Evolutionary conservation across 805 yeast genomes (phyloP), one percentile per base, ranked within the genome.

Genomic region (Lipomyces sp.): DNA sequence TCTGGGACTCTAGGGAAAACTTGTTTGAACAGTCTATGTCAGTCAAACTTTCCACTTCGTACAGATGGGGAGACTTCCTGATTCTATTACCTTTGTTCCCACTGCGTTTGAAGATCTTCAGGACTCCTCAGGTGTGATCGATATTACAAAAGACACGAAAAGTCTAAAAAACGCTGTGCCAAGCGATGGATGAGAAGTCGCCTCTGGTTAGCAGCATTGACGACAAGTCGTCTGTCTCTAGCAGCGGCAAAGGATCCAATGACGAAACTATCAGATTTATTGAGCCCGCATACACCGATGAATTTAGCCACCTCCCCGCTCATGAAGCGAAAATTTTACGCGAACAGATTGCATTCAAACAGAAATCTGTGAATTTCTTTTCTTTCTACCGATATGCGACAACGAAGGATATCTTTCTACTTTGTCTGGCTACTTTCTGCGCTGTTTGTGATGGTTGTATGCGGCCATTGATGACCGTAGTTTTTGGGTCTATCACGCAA

Each of bases 111-210:
- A n/a, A n/a, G n/a, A n/a, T n/a, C n/a, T n/a, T n/a, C n/a, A n/a
- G n/a, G n/a, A n/a, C n/a, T n/a, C n/a, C n/a, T n/a, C n/a, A n/a
- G n/a, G n/a, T n/a, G n/a, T n/a, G n/a, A n/a, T n/a, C n/a, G n/a
- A n/a, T n/a, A n/a, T n/a, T n/a, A n/a, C n/a, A n/a, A n/a, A n/a
- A n/a, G n/a, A n/a, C n/a, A n/a, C n/a, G n/a, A n/a, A n/a, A n/a
- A n/a, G n/a, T n/a, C n/a, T n/a, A n/a, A n/a, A n/a, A n/a, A n/a
- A n/a, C n/a, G n/a, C n/a, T n/a, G n/a, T n/a, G n/a, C n/a, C n/a
- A n/a, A n/a, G n/a, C n/a, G n/a, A 26, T 68, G 95, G 87, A 73
- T 8, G 41, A 38, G 16, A 38, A 38, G 41, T 11, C 41, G 28
- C 41, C 41, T 11, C 41, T 38, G 14, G 41, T 38, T n/a, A n/a